Evolutionary conservation across 2,329 filamentous ascomycete genomes (phyloP), one percentile per base, ranked within the genome.

Genomic region (Hansfordia pulvinata): DNA sequence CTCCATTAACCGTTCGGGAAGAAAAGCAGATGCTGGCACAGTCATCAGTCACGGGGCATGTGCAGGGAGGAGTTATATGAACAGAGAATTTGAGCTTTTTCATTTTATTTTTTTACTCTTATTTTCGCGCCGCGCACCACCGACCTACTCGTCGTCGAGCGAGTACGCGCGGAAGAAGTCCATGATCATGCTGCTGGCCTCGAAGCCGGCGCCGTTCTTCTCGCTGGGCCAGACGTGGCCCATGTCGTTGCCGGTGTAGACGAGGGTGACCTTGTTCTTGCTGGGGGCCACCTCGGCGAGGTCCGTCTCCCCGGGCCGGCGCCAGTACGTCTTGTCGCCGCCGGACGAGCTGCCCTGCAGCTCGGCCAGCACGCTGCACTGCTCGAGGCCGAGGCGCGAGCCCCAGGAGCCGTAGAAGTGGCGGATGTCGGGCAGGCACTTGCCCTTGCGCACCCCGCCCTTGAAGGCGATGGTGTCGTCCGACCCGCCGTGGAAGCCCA

Each of bases 401-500:
- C 42, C 46, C 58, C 58, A 62, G 34, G 39, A 34, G 7, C 31
- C 26, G 2, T 47, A 34, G 40, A 46, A 56, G 23, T 51, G 42
- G 13, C 48, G 40, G 19, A 65, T 56, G 0, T 52, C 34, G 1
- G 60, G 60, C 23, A 61, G 33, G 25, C 47, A 51, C 0, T 52
- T 54, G 1, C 50, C 50, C 3, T 49, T 44, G 3, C 55, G 50
- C 12, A 43, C 45, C 3, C 49, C 52, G 2, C 60, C 60, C 1
- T 38, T 30, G 33, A 64, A 64, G 0, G 43, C 36, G 19, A 65
- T 60, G 1, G 47, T 57, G 4, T 34, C 46, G 38, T 66, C 62
- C 2, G 34, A 46, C 4, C 47, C 51, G 8, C 61, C 60, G 36
- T 66, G 62, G 20, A 64, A 54, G 23, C 60, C 60, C 6, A 66